Base-by-base conservation (phyloP, 108 stramenopile species). In the Nitzschia sp. region DNA sequence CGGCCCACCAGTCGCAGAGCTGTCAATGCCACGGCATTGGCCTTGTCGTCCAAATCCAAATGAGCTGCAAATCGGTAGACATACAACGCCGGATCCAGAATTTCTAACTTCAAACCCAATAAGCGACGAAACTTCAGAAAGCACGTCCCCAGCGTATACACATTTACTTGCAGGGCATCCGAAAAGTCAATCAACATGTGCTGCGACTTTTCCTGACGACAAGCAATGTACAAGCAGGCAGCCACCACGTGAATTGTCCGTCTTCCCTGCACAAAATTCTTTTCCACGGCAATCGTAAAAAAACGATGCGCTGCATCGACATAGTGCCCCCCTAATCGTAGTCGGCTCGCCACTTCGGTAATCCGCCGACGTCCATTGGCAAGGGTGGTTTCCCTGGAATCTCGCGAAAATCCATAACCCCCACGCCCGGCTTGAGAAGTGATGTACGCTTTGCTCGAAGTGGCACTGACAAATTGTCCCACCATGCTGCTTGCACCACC, bases 171-270 rank as follows among this genome's bases (percentile, higher is more conserved):
- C 32, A 98, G 82, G 32, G 92, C 97, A 74, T 99, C 99, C 29
- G 83, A 83, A 71, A 99, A 98, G 79, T 99, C 99, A 76, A 99
- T 97, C 56, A 99, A 79, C 98, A 98, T 95, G 76, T 98, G 96
- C 64, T 98, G 97, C 53, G 86, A 87, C 71, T 97, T 95, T 67
- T 97, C 88, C 76, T 98, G 96, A 54, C 99, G 85, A 84, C 98
- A 98, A 21, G 97, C 91, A 61, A 97, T 98, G 77, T 98, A 99
- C 75, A 99, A 79, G 75, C 98, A 98, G 2, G 97, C 96, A 15
- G 98, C 98, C 1, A 98, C 93, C 2, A 99, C 96, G 74, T 97
- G 91, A 33, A 86, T 75, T 19, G 95, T 93, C 54, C 87, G 76
- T 24, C 97, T 67, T 6, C 98, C 98, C 63, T 97, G 94, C 0